These are phyloP conservation scores for Plasmodium falciparum DNA, from an alignment of 169 alveolate genomes.

Conservation along the genomic window DNA sequence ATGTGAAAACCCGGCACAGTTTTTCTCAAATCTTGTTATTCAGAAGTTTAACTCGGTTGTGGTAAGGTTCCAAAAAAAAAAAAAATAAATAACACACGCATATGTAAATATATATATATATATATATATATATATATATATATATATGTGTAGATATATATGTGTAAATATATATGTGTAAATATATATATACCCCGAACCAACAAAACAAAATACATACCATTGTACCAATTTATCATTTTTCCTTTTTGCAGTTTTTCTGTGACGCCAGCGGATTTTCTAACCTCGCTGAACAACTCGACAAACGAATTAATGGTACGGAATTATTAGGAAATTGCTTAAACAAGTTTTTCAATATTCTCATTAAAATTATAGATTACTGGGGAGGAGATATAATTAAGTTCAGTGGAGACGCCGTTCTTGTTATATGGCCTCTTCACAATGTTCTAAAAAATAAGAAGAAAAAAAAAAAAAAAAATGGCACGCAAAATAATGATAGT, in stretches of 20 bases:
- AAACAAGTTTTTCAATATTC: slow-evolving; percentile 87
- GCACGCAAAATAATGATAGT: neutral
- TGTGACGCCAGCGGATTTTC: slow-evolving; percentile 91
- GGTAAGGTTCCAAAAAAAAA: slow-evolving; percentile 12
- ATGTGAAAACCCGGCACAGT: slow-evolving; percentile 32
- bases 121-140: neutral
- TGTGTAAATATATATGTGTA: neutral
- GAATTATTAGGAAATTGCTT: slow-evolving; percentile 87
- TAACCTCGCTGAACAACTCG: slow-evolving; percentile 86
- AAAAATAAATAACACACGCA: neutral
- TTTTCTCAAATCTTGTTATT: slow-evolving; percentile 31
- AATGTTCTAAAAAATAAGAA: neutral
- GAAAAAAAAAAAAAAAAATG: neutral
- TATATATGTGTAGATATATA: neutral
- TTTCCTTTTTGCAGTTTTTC: slow-evolving; percentile 58
- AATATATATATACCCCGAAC: neutral
- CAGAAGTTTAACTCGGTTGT: slow-evolving; percentile 58
- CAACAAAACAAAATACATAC: neutral
- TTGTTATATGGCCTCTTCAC: slow-evolving; percentile 88
- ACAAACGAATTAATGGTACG: slow-evolving; percentile 85
- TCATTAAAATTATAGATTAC: slow-evolving; percentile 84
- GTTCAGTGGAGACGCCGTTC: slow-evolving; percentile 92
- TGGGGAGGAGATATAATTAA: slow-evolving; percentile 93
- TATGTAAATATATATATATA: neutral
- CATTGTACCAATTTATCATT: neutral